phyloP scores from a whole-genome alignment of 345 rosid genomes.

The Syzygium oleosum region DNA sequence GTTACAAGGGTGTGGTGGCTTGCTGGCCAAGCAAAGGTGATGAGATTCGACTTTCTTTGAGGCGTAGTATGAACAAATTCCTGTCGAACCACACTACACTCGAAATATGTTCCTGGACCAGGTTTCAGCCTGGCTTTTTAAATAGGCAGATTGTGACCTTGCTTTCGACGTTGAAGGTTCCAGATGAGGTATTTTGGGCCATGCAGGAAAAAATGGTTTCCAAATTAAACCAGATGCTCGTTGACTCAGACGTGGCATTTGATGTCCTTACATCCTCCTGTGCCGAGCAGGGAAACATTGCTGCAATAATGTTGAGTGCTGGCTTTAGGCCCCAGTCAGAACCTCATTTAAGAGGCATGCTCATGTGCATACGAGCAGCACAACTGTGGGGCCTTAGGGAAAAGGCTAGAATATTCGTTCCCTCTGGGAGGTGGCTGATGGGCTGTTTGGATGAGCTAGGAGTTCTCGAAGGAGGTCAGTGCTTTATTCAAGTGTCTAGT shows the following conservation, averaged over 20 bases:
- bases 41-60: slow-evolving; percentile 51
- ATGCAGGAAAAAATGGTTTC: slow-evolving; percentile 70
- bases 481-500: slow-evolving; percentile 82
- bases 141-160: slow-evolving; percentile 85
- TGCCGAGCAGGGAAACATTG: slow-evolving; percentile 66
- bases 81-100: slow-evolving; percentile 48
- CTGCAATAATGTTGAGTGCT: slow-evolving; percentile 91
- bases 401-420: slow-evolving; percentile 82
- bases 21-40: slow-evolving; percentile 73
- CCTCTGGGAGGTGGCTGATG: slow-evolving; percentile 90
- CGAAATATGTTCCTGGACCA: slow-evolving; percentile 93
- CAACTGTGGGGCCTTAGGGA: slow-evolving; percentile 92
- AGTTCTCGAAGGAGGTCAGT: slow-evolving; percentile 78
- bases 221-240: slow-evolving; percentile 55
- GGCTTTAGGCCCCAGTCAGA: slow-evolving; percentile 75
- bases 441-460: slow-evolving; percentile 83
- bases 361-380: slow-evolving; percentile 78
- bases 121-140: slow-evolving; percentile 91
- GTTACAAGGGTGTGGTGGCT: slow-evolving; percentile 93
- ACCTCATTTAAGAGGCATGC: slow-evolving; percentile 86
- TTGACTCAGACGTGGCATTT: slow-evolving; percentile 69
- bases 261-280: slow-evolving; percentile 82
- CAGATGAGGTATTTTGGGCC: slow-evolving; percentile 62
- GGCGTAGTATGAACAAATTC: slow-evolving; percentile 83
- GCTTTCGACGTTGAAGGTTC: slow-evolving; percentile 56